Base-by-base conservation (phyloP, 169 alveolate genomes). In the Cryptosporidium parvum region DNA sequence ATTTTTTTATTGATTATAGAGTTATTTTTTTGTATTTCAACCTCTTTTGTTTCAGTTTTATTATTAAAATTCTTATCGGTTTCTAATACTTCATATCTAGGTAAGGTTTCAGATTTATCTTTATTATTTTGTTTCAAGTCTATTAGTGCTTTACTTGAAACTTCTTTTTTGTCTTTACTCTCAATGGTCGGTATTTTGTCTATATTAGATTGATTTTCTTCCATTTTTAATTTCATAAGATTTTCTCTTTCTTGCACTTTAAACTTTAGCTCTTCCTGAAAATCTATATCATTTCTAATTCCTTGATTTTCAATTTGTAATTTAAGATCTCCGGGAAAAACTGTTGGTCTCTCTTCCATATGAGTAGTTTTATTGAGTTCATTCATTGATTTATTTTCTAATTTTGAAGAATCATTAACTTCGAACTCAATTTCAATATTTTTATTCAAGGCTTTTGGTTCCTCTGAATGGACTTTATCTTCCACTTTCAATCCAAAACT, bases 181-280 rank as follows among this genome's bases (percentile, higher is more conserved):
- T 56, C 35, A n/a, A 23, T 16, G 6, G 14, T 23, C 8, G n/a
- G 6, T 10, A 21, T 26, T 23, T 56, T 12, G 21, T 2, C 21
- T 14, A 16, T 3, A 2, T 48, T 4, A 48, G 21, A 16, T 14
- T 48, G 23, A 14, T 48, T 48, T 48, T 48, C 33, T 65, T 33
- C 56, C 8, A 5, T 26, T 8, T 10, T 26, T 2, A 18, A 9
- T 39, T 69, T 42, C 42, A 4, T 56, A 26, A 69, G 62, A 26
- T 69, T 39, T 31, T 73, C 70, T 58, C 52, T 73, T 31, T 31
- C 53, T 2, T 31, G 35, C 6, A 53, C 52, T 35, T 56, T 56
- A 7, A 5, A 35, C 37, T 58, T 53, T 16, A n/a, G 68, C 39
- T 56, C 68, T 48, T 73, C 70, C 44, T 73, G 52, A 33, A 52